A percentile compares a stretch with the other conserved stretches of the same genome.
Evolutionary conservation across 257 asterid species (phyloP).

Genomic region (Vinca minor): DNA sequence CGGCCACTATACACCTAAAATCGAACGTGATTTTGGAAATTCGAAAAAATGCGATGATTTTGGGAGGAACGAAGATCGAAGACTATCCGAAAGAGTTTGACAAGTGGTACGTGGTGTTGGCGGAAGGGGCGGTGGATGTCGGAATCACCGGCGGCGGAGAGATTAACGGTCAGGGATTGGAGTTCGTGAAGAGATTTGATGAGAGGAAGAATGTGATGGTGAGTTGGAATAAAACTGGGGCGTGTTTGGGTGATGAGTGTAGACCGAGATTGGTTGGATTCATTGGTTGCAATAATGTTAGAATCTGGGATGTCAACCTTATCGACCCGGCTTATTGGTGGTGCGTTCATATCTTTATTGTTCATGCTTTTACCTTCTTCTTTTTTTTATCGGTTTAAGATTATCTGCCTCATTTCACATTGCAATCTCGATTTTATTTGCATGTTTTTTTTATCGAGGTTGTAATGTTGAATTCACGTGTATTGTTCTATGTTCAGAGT

Average conservation of each 20-base stretch:
- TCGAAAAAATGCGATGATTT: slow-evolving; percentile 40
- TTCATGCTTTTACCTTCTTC: no score
- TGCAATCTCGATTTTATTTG: no score
- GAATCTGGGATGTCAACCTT: slow-evolving; percentile 45
- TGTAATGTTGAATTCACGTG: no score
- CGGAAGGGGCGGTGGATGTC: slow-evolving; percentile 57
- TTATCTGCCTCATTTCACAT: no score
- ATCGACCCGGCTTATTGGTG: slow-evolving; percentile 86
- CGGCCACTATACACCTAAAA: slow-evolving; percentile 56
- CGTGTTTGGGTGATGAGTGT: slow-evolving; percentile 86
- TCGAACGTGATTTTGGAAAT: slow-evolving; percentile 60
- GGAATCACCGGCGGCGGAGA: slow-evolving; percentile 96
- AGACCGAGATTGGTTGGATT: slow-evolving; percentile 86
- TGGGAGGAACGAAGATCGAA: slow-evolving; percentile 55
- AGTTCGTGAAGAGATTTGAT: slow-evolving; percentile 60
- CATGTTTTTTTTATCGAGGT: no score
- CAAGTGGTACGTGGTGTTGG: slow-evolving; percentile 80
- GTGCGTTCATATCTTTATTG: slow-evolving; percentile 33
- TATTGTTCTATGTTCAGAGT: no score
- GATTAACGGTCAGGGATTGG: slow-evolving; percentile 86
- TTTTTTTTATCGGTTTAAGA: no score
- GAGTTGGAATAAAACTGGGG: slow-evolving; percentile 79
- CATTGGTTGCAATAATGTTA: slow-evolving; percentile 48
- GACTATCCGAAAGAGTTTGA: slow-evolving; percentile 64
- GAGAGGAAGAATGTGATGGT: slow-evolving; percentile 94